Conservation (phyloP, 345 rosid genomes). For the Gossypium arboreum region DNA sequence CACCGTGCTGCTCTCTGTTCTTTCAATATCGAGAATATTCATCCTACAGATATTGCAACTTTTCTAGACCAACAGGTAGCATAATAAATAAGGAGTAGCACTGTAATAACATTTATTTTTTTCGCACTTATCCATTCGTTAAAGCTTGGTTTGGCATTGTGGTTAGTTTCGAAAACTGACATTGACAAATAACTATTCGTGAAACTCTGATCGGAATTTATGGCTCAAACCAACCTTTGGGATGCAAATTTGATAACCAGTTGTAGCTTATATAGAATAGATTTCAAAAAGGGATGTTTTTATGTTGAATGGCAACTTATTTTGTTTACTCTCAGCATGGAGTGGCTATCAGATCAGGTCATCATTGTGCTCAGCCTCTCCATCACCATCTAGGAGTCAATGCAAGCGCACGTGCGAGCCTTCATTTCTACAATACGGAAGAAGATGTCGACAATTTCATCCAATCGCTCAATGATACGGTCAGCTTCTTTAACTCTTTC, state of each 20-base stretch:
- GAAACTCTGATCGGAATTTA: not conserved
- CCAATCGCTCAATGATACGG: conserved; percentile 62
- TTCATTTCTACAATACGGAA: conserved; percentile 83
- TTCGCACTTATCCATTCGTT: not conserved
- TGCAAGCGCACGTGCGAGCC: conserved; percentile 93
- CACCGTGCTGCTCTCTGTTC: conserved; percentile 78
- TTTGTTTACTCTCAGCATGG: conserved; percentile 64
- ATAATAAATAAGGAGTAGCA: not conserved
- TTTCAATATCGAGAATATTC: conserved; percentile 76
- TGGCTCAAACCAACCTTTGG: not conserved
- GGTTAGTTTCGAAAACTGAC: not conserved
- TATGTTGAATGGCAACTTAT: conserved; percentile 12
- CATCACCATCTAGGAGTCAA: conserved; percentile 74
- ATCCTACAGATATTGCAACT: conserved; percentile 93
- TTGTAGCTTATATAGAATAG: not conserved
- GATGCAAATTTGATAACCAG: not conserved
- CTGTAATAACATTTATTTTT: not conserved
- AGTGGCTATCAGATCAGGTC: conserved; percentile 94
- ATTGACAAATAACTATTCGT: not conserved
- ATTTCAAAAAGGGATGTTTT: not conserved
- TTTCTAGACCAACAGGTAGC: conserved; percentile 86
- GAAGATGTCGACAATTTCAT: conserved; percentile 82
- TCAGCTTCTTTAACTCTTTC: conserved; percentile 71
- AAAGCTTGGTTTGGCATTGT: conserved; percentile 3
- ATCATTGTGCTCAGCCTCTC: conserved; percentile 95